Conservation (phyloP, 805 yeast genomes). For the Candida corydali region DNA sequence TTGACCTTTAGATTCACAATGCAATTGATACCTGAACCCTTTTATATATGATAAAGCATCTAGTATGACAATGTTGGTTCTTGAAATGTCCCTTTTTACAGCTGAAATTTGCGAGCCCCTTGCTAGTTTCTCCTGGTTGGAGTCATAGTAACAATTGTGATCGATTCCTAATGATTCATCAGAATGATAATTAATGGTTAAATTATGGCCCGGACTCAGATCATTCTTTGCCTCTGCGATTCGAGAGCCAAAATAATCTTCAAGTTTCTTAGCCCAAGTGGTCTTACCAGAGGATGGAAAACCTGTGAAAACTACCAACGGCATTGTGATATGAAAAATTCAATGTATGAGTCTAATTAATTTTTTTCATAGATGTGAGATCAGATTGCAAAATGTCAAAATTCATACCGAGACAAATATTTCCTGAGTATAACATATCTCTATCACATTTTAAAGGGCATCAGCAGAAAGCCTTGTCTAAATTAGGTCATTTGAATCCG, state of each 20-base stretch:
- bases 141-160: constrained; percentile 64
- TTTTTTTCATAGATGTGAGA: neutral
- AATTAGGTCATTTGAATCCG: constrained; percentile 64
- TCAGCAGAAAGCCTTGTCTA: constrained; percentile 73
- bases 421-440: constrained; percentile 69
- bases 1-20: constrained; percentile 85
- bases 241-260: constrained; percentile 41
- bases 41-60: constrained; percentile 89
- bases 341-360: no score
- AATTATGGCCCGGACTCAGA: constrained; percentile 48
- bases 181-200: constrained; percentile 62
- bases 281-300: constrained; percentile 84
- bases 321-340: constrained; percentile 57
- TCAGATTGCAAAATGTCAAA: neutral
- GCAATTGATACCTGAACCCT: constrained; percentile 91
- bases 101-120: constrained; percentile 86
- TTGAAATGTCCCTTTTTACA: constrained; percentile 73
- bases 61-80: constrained; percentile 69
- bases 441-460: constrained; percentile 87
- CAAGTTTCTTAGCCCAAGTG: constrained; percentile 60
- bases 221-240: constrained; percentile 33
- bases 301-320: constrained; percentile 79
- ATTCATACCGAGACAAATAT: constrained; percentile 66
- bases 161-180: constrained; percentile 76
- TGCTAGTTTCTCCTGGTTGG: constrained; percentile 73